A percentile compares a stretch with the other conserved stretches of the same genome.
Evolutionary conservation across 2,329 filamentous ascomycete genomes (phyloP).

Genomic region (Aschersonia sp.): DNA sequence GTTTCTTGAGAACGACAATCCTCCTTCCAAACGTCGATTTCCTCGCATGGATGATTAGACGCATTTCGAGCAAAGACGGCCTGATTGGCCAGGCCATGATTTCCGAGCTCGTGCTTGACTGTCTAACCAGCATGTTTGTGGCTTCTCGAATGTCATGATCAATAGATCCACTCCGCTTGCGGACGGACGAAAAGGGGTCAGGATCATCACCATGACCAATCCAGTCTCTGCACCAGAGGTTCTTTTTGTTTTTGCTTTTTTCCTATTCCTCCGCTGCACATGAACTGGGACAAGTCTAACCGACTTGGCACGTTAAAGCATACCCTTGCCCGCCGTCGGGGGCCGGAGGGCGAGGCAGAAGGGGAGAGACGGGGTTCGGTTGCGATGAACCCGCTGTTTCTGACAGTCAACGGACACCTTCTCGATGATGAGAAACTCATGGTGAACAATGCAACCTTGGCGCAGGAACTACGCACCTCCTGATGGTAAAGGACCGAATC

Average conservation of each 20-base stretch:
- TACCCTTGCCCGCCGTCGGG: too few relatives aligned
- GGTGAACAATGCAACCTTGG: slow-evolving; percentile 1
- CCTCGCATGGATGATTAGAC: too few relatives aligned
- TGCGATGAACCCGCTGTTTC: too few relatives aligned
- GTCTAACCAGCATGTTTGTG: not conserved
- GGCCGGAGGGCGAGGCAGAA: too few relatives aligned
- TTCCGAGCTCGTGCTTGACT: slow-evolving; percentile 2
- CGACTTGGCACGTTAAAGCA: too few relatives aligned
- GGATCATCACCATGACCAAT: not conserved
- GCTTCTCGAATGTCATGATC: not conserved
- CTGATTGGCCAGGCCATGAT: slow-evolving; percentile 5
- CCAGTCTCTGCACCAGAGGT: not conserved
- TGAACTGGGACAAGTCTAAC: not conserved
- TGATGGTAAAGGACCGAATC: slow-evolving; percentile 7
- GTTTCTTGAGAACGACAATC: too few relatives aligned
- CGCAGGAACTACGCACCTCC: slow-evolving; percentile 4
- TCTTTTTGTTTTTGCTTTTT: not conserved
- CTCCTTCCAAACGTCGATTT: too few relatives aligned
- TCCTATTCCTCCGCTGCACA: not conserved
- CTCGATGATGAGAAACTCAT: not conserved
- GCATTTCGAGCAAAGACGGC: not conserved
- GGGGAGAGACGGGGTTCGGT: too few relatives aligned
- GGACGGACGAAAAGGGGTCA: not conserved
- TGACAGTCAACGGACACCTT: not conserved
- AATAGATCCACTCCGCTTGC: not conserved